Conservation (phyloP, 257 asterid species). For the Ocimum tenuiflorum region DNA sequence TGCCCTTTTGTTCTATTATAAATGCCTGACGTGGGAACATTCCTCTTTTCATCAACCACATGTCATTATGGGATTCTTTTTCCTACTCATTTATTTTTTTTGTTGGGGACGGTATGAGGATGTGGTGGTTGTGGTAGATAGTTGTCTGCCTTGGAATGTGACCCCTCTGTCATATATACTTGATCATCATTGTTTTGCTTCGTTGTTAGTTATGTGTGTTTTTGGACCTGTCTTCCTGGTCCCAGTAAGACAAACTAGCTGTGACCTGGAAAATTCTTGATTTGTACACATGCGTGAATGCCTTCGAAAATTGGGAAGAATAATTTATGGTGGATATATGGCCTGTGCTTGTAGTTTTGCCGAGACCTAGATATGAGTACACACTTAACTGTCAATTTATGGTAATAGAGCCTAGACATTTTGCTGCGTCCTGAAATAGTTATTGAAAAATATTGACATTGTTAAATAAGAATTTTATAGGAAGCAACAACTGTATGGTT, state of each 20-base stretch:
- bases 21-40: background rate
- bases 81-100: background rate
- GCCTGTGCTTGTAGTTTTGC: background rate
- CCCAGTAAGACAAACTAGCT: background rate
- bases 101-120: background rate
- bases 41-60: background rate
- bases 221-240: background rate
- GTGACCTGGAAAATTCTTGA: background rate
- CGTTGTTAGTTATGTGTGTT: background rate
- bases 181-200: background rate
- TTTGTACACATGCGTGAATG: background rate
- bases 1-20: background rate
- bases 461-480: background rate
- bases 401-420: background rate
- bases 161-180: background rate
- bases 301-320: background rate
- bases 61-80: background rate
- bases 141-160: conserved; percentile 6
- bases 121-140: background rate
- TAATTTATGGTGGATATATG: background rate
- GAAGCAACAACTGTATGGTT: background rate
- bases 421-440: conserved; percentile 6
- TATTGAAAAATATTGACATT: background rate
- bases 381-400: background rate
- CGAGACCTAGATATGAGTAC: background rate